phyloP scores from a whole-genome alignment of 495 filamentous ascomycete genomes.

The Penicillium parvum region DNA sequence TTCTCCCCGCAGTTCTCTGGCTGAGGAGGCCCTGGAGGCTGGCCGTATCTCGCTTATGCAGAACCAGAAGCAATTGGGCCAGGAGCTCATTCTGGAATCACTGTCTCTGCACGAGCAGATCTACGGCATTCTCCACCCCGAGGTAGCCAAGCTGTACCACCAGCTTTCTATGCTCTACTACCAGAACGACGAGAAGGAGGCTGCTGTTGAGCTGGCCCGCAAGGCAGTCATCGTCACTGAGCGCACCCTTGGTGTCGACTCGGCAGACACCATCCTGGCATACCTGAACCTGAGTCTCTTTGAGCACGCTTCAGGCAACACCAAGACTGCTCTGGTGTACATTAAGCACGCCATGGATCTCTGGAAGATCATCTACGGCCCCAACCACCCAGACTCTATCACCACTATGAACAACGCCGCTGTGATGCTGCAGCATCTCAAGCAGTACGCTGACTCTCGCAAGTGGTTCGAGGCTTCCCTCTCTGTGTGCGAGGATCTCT shows the following conservation, averaged over 20 bases:
- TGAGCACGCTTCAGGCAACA: constrained; percentile 86
- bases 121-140: constrained; percentile 94
- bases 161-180: constrained; percentile 93
- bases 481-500: constrained; percentile 77
- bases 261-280: constrained; percentile 83
- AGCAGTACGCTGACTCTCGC: constrained; percentile 86
- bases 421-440: constrained; percentile 93
- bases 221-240: constrained; percentile 97
- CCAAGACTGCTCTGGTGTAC: constrained; percentile 74
- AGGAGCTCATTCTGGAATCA: constrained; percentile 92
- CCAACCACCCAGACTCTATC: constrained; percentile 92
- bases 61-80: constrained; percentile 90
- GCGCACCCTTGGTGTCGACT: constrained; percentile 90
- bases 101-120: constrained; percentile 97
- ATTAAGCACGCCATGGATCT: constrained; percentile 89
- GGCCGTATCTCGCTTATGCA: constrained; percentile 92
- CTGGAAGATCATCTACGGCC: constrained; percentile 95
- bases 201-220: constrained; percentile 88
- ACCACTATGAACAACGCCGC: constrained; percentile 98
- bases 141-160: constrained; percentile 93
- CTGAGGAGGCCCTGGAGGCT: constrained; percentile 93
- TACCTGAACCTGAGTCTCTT: constrained; percentile 97
- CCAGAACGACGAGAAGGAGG: constrained; percentile 90
- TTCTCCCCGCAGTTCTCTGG: constrained; percentile 77
- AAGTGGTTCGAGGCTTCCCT: constrained; percentile 96